These are phyloP conservation scores for Sclerotinia glacialis DNA, from an alignment of 2,329 filamentous ascomycete species.

Conservation along the genomic window DNA sequence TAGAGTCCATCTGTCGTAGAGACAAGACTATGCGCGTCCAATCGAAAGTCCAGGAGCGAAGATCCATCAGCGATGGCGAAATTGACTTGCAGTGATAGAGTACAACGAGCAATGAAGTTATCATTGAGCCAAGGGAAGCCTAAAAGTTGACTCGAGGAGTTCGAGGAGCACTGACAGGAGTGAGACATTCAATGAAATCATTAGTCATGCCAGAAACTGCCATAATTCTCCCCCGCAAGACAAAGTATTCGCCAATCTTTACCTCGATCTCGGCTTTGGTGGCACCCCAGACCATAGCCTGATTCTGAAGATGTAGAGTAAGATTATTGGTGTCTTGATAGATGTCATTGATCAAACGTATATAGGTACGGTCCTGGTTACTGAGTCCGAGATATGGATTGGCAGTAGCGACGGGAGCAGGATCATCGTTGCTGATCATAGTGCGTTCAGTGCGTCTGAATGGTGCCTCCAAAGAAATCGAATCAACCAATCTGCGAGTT, in stretches of 20 bases:
- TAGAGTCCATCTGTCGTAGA: not conserved
- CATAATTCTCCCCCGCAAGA: constrained; percentile 9
- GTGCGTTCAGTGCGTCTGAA: constrained; percentile 3
- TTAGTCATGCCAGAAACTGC: constrained; percentile 11
- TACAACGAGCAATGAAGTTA: not conserved
- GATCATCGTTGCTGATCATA: constrained; percentile 4
- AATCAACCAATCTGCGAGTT: constrained; percentile 2
- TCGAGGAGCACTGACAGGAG: not conserved
- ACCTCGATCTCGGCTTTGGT: constrained; percentile 8
- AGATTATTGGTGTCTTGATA: constrained; percentile 12
- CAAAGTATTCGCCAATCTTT: constrained; percentile 11
- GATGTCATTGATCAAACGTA: constrained; percentile 15
- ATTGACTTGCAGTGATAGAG: not conserved
- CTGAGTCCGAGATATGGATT: constrained; percentile 7
- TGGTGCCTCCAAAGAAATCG: not conserved
- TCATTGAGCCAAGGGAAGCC: not conserved
- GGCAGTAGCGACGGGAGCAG: not conserved
- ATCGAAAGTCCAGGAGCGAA: not conserved
- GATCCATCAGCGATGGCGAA: not conserved
- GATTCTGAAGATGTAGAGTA: constrained; percentile 12
- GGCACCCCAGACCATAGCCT: constrained; percentile 1
- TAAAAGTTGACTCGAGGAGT: constrained; percentile 16
- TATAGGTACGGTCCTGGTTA: constrained; percentile 2
- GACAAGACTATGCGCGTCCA: not conserved
- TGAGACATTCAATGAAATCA: constrained; percentile 3